These are phyloP conservation scores for Hanseniaspora lachancei DNA, from an alignment of 805 yeast species.

Conservation along the genomic window DNA sequence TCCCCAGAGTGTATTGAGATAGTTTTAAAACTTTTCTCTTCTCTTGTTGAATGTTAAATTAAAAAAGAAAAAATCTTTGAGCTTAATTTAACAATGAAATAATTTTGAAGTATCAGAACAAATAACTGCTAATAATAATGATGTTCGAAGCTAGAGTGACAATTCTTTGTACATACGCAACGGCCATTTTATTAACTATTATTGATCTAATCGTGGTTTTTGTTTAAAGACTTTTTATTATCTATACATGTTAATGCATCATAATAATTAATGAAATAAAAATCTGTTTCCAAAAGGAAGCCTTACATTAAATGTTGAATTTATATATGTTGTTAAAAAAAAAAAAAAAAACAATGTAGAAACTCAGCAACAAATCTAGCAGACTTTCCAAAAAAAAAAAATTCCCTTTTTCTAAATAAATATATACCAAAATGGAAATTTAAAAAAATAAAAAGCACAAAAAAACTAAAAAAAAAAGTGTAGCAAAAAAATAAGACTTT, in stretches of 20 bases:
- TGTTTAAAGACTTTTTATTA: no score
- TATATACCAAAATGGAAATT: no score
- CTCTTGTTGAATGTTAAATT: constrained; percentile 12
- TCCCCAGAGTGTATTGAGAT: constrained; percentile 13
- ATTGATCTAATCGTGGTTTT: constrained; percentile 16
- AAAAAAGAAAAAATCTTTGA: neutral
- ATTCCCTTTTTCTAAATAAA: neutral
- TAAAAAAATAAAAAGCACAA: no score
- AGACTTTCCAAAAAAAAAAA: neutral
- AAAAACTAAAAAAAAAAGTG: no score
- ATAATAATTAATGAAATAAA: no score
- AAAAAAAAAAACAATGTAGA: neutral
- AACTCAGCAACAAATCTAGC: neutral
- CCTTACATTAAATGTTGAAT: no score
- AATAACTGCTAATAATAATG: neutral
- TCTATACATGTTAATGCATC: no score
- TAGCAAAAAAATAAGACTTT: no score
- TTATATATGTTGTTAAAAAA: neutral
- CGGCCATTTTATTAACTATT: constrained; percentile 25
- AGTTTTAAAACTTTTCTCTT: constrained; percentile 8
- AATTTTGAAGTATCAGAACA: neutral
- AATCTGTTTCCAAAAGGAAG: no score
- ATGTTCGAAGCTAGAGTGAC: neutral
- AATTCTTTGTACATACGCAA: constrained; percentile 26
- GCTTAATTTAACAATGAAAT: neutral